These are phyloP conservation scores for Pestalotiopsis sp. DNA, from an alignment of 2,329 filamentous ascomycete species.

Conservation along the genomic window DNA sequence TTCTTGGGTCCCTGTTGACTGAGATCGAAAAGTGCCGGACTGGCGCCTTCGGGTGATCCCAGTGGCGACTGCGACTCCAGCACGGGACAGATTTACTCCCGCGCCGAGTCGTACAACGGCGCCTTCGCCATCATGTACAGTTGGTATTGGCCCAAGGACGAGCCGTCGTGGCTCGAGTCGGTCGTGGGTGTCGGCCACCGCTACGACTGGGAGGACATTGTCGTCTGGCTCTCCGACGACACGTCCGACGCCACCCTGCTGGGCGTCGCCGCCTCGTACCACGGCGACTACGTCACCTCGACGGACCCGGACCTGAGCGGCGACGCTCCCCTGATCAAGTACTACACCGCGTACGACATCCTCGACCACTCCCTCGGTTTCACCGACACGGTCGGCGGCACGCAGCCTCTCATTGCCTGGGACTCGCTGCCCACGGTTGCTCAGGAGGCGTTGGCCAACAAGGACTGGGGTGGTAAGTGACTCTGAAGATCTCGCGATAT, in stretches of 20 bases:
- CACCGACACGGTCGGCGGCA: conserved; percentile 9
- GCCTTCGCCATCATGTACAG: conserved; percentile 35
- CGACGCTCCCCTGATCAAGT: conserved; percentile 3
- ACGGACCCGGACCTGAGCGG: conserved; percentile 10
- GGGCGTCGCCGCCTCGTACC: conserved; percentile 33
- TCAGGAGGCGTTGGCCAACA: conserved; percentile 10
- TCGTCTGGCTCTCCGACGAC: conserved; percentile 32
- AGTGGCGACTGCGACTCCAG: conserved; percentile 28
- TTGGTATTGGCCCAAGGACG: conserved; percentile 42
- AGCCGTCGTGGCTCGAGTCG: conserved; percentile 26
- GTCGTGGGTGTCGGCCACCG: conserved; percentile 34
- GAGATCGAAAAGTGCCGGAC: conserved; percentile 27
- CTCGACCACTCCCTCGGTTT: conserved; percentile 8
- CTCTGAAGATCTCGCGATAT: neutral
- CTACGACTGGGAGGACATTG: conserved; percentile 38
- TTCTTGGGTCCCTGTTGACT: neutral
- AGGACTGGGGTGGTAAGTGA: conserved; percentile 11
- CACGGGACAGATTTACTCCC: conserved; percentile 37
- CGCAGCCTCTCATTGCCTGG: conserved; percentile 13
- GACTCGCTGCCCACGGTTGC: conserved; percentile 5
- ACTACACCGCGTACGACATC: conserved; percentile 9
- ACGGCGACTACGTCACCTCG: conserved; percentile 25
- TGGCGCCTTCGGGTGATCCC: conserved; percentile 26
- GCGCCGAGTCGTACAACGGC: conserved; percentile 28
- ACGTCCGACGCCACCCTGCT: conserved; percentile 28